A percentile compares a stretch with the other conserved stretches of the same genome.
Evolutionary conservation across 306 rosid species (phyloP).

Genomic region (Trifolium dubium): DNA sequence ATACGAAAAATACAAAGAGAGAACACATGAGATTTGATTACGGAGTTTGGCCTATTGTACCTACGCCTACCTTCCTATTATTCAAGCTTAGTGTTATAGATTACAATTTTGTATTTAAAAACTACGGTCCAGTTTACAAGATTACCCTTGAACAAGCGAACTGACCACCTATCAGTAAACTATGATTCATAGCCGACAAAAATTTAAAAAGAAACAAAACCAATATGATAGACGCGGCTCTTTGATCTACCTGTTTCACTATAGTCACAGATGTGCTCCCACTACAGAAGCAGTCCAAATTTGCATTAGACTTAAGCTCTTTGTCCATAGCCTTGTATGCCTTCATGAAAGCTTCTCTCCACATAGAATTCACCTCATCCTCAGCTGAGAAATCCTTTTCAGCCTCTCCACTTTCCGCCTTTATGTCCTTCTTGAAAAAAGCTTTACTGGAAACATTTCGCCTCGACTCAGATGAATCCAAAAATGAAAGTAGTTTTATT

Average conservation of each 20-base stretch:
- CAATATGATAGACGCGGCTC: constrained; percentile 6
- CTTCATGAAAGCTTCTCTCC: constrained; percentile 92
- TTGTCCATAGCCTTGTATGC: constrained; percentile 92
- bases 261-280: constrained; percentile 91
- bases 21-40: background rate
- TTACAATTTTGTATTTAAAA: background rate
- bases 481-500: constrained; percentile 67
- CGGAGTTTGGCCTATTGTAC: background rate
- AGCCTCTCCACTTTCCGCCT: constrained; percentile 56
- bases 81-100: background rate
- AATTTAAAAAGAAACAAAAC: constrained; percentile 29
- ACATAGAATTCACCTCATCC: constrained; percentile 58
- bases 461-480: constrained; percentile 67
- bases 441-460: constrained; percentile 55
- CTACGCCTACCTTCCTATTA: background rate
- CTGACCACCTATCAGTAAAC: background rate
- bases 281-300: constrained; percentile 93
- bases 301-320: constrained; percentile 90
- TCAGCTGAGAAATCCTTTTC: constrained; percentile 68
- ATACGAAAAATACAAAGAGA: background rate
- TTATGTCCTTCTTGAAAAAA: constrained; percentile 59
- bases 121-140: background rate
- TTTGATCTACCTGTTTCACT: constrained; percentile 77
- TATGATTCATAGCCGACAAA: background rate
- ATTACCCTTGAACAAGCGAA: background rate